Percentiles rank a stretch among this genome's conserved stretches.
Evolutionary conservation across 2,329 filamentous ascomycete species (phyloP).

Genomic region (Calonectria hongkongensis): DNA sequence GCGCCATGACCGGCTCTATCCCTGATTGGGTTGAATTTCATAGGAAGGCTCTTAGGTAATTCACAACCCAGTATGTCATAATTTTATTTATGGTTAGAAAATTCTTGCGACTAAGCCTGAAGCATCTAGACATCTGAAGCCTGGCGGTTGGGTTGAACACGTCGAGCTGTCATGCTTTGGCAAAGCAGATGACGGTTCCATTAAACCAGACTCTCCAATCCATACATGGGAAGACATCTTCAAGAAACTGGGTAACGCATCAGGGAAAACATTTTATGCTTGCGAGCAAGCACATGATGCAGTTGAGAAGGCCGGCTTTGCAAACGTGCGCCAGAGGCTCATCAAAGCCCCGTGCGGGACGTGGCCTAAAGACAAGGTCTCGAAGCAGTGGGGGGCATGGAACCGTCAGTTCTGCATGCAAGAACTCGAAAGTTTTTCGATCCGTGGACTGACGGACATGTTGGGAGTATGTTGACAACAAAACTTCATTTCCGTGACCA

Average conservation of each 20-base stretch:
- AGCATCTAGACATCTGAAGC: slow-evolving; percentile 35
- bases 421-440: slow-evolving; percentile 47
- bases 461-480: slow-evolving; percentile 36
- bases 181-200: slow-evolving; percentile 52
- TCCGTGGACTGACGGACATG: slow-evolving; percentile 46
- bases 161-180: slow-evolving; percentile 38
- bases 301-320: slow-evolving; percentile 45
- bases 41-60: slow-evolving; percentile 66
- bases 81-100: slow-evolving; percentile 59
- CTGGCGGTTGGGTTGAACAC: slow-evolving; percentile 41
- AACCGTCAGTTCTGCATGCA: slow-evolving; percentile 46
- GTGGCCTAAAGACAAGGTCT: slow-evolving; percentile 55
- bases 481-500: too few relatives aligned
- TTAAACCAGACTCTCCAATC: slow-evolving; percentile 46
- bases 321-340: slow-evolving; percentile 36
- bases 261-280: slow-evolving; percentile 47
- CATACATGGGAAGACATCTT: slow-evolving; percentile 48
- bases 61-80: slow-evolving; percentile 61
- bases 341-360: slow-evolving; percentile 46
- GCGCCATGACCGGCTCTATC: slow-evolving; percentile 72
- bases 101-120: background rate
- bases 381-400: slow-evolving; percentile 49
- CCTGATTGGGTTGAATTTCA: slow-evolving; percentile 71
- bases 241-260: slow-evolving; percentile 41
- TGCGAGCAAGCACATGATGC: slow-evolving; percentile 41